A percentile compares a stretch with the other conserved stretches of the same genome.
Evolutionary conservation across 306 rosid genomes (phyloP).

Genomic region (Casuarina equisetifolia): DNA sequence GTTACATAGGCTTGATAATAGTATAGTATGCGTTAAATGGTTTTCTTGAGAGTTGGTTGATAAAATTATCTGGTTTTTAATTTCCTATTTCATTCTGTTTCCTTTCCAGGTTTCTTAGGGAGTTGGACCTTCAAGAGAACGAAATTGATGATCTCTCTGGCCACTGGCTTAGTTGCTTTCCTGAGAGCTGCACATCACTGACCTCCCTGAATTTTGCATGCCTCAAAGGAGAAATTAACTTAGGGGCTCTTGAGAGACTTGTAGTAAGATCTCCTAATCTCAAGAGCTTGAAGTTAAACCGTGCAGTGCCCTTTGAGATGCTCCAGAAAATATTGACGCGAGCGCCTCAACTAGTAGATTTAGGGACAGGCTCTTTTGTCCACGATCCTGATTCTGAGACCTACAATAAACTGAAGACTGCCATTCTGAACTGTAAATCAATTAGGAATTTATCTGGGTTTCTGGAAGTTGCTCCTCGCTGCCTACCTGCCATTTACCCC

Average conservation of each 20-base stretch:
- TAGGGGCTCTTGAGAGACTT: conserved; percentile 77
- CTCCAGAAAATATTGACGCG: conserved; percentile 56
- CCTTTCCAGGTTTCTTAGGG: conserved; percentile 64
- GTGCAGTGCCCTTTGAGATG: conserved; percentile 60
- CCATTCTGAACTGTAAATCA: conserved; percentile 62
- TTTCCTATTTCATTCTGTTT: background rate
- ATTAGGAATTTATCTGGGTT: conserved; percentile 83
- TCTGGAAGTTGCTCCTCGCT: conserved; percentile 66
- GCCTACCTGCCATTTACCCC: conserved; percentile 67
- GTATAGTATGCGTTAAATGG: background rate
- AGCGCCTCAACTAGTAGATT: conserved; percentile 76
- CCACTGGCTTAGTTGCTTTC: conserved; percentile 92
- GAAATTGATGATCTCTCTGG: conserved; percentile 80
- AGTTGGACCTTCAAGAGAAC: conserved; percentile 94
- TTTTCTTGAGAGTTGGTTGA: background rate
- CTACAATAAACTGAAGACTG: conserved; percentile 39
- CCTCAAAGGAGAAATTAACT: conserved; percentile 77
- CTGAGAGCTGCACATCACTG: conserved; percentile 77
- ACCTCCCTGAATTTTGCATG: conserved; percentile 88
- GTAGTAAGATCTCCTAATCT: conserved; percentile 88
- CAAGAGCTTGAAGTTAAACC: conserved; percentile 70
- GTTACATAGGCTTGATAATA: background rate
- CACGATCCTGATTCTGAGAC: conserved; percentile 53
- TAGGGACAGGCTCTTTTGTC: conserved; percentile 73
- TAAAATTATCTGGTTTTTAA: background rate